Percentiles rank a stretch among this genome's conserved stretches.
These are phyloP conservation scores for Barbarea vulgaris DNA, from an alignment of 345 rosid genomes.

Conservation along the genomic window DNA sequence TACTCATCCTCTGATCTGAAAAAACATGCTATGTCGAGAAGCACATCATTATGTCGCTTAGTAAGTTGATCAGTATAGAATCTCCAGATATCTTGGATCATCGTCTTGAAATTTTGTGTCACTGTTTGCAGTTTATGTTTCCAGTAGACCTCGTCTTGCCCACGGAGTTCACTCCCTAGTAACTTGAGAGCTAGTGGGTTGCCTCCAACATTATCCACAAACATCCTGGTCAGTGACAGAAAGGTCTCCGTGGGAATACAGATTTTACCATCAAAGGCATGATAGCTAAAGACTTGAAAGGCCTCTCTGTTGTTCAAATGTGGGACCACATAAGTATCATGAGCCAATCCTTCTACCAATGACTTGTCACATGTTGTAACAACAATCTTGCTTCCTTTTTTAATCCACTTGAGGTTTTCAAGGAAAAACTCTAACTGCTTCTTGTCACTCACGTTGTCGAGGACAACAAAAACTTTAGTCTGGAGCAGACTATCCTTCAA, in stretches of 20 bases:
- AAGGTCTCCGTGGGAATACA: neutral
- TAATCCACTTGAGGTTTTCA: neutral
- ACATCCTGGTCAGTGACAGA: neutral
- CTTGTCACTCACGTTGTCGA: neutral
- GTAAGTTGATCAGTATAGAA: constrained; percentile 32
- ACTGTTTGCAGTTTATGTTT: constrained; percentile 3
- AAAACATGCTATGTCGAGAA: constrained; percentile 41
- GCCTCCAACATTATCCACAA: constrained; percentile 32
- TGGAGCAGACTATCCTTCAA: neutral
- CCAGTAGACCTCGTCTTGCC: constrained; percentile 16
- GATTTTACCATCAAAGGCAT: neutral
- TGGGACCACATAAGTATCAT: neutral
- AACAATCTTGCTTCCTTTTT: constrained; percentile 25
- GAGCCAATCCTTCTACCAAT: neutral
- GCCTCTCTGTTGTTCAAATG: constrained; percentile 14
- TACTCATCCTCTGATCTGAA: constrained; percentile 6
- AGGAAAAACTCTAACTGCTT: constrained; percentile 1
- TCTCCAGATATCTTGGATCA: neutral
- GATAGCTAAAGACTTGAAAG: constrained; percentile 3
- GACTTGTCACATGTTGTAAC: constrained; percentile 21
- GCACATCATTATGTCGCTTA: constrained; percentile 5
- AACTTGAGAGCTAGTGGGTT: constrained; percentile 41
- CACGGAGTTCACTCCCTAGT: constrained; percentile 13
- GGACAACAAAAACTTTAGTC: neutral
- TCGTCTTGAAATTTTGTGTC: neutral